These are phyloP conservation scores for Zychaea mexicana DNA, from an alignment of 371 early-diverging fungal genomes.

Conservation along the genomic window DNA sequence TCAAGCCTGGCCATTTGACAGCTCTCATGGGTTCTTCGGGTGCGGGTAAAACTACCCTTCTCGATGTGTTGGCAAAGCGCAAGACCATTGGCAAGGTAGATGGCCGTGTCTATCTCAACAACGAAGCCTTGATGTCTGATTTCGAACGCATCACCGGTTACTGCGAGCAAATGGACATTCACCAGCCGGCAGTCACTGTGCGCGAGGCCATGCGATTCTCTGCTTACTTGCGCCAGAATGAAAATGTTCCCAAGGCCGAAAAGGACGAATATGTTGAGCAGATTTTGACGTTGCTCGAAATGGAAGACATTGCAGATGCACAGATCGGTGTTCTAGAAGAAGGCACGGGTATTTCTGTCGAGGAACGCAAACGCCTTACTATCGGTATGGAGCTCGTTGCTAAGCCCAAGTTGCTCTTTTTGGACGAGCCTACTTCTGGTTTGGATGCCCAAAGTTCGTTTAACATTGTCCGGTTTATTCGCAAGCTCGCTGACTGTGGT, in stretches of 20 bases:
- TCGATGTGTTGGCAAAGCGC: slow-evolving; percentile 77
- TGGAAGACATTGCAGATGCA: slow-evolving; percentile 57
- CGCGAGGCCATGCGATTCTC: slow-evolving; percentile 71
- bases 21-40: slow-evolving; percentile 84
- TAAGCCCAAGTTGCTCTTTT: slow-evolving; percentile 72
- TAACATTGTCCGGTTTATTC: slow-evolving; percentile 66
- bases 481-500: slow-evolving; percentile 59
- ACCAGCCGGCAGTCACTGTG: slow-evolving; percentile 55
- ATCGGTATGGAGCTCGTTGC: slow-evolving; percentile 73
- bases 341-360: slow-evolving; percentile 55
- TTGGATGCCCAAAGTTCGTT: slow-evolving; percentile 66
- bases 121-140: slow-evolving; percentile 34
- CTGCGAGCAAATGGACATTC: slow-evolving; percentile 79
- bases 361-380: slow-evolving; percentile 65
- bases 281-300: slow-evolving; percentile 59
- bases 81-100: slow-evolving; percentile 75
- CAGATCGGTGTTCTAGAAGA: slow-evolving; percentile 49
- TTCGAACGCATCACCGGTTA: slow-evolving; percentile 75
- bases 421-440: slow-evolving; percentile 85
- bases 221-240: slow-evolving; percentile 64
- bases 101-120: slow-evolving; percentile 66
- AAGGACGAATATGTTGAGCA: slow-evolving; percentile 64
- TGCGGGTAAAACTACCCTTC: slow-evolving; percentile 83
- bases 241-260: slow-evolving; percentile 47
- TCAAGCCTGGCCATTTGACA: slow-evolving; percentile 68